Evolutionary conservation across 768 basidiomycete species (phyloP), one percentile per base, ranked within the genome.

Genomic region (Boletus pseudo-olivaceus): DNA sequence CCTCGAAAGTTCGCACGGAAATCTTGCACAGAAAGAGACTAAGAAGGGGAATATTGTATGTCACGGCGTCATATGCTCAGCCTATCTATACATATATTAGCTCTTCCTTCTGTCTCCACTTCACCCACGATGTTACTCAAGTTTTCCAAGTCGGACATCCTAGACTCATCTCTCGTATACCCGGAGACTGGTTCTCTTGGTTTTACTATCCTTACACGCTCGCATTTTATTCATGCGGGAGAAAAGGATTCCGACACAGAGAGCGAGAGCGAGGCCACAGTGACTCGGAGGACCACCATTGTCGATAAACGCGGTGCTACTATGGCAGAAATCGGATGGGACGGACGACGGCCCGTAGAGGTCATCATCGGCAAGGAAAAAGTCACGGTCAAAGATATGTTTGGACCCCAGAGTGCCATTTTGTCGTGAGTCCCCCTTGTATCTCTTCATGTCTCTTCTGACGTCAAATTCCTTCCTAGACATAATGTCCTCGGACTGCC

Each of bases 401-500:
- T 85, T 68, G 83, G 82, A 10, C 74, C 80, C 12, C 75, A 78
- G 17, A 79, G 75, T 20, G 75, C 80, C 23, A 78, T 78, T 48
- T 78, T 84, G 56, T 76, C 81, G 83, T 83, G 59, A 46, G 79
- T 66, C 14, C 7, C 35, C 9, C 8, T 53, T 26, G n/a, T 20
- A 26, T 43, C 44, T 12, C 40, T 27, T 29, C 23, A 45, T n/a
- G 30, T 32, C 45, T 26, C 34, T 34, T 34, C 50, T 32, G 35
- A 60, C 8, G 26, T 54, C 12, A n/a, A 39, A 49, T 9, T 17
- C 1, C 10, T 32, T 29, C 29, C 33, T 47, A 84, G 82, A 65
- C 78, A 76, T n/a, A 82, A 84, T 60, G 69, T 79, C 29, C 77
- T 85, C n/a, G 76, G 76, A 20, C 74, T 85, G 45, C 82, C 82